phyloP scores from a whole-genome alignment of 2,329 filamentous ascomycete genomes.

The Ophiostoma sp. region DNA sequence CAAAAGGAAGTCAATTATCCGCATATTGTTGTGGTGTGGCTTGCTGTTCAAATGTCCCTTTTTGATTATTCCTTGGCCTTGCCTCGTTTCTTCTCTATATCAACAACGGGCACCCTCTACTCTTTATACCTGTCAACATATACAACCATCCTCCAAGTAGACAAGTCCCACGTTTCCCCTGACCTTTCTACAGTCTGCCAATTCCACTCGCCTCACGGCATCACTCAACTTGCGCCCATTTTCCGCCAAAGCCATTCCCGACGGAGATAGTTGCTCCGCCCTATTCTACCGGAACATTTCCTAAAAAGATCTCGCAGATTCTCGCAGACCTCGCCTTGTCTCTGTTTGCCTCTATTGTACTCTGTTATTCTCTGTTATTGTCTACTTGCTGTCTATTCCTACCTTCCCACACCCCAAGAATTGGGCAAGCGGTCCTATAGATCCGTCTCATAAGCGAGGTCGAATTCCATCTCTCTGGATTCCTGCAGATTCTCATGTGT shows the following conservation, averaged over 20 bases:
- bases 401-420: not conserved
- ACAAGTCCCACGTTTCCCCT: not conserved
- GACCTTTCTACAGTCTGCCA: not conserved
- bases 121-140: not conserved
- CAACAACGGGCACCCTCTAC: not conserved
- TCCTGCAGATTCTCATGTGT: not conserved
- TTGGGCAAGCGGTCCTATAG: not conserved
- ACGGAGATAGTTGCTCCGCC: slow-evolving; percentile 20
- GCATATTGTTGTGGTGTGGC: slow-evolving; percentile 31
- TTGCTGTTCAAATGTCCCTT: slow-evolving; percentile 12
- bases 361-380: not conserved
- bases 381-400: not conserved
- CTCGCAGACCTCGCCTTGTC: not conserved
- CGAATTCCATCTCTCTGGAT: not conserved
- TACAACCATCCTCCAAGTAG: not conserved
- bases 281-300: slow-evolving; percentile 7
- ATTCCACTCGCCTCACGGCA: not conserved
- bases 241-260: not conserved
- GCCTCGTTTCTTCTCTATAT: not conserved
- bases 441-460: not conserved
- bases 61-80: not conserved
- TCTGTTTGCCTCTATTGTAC: not conserved
- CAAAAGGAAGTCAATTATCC: slow-evolving; percentile 33
- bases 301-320: not conserved
- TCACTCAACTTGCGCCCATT: not conserved